Percentiles rank a stretch among this genome's conserved stretches.
phyloP scores from a whole-genome alignment of 768 basidiomycete genomes.

The Calvatia gigantea region DNA sequence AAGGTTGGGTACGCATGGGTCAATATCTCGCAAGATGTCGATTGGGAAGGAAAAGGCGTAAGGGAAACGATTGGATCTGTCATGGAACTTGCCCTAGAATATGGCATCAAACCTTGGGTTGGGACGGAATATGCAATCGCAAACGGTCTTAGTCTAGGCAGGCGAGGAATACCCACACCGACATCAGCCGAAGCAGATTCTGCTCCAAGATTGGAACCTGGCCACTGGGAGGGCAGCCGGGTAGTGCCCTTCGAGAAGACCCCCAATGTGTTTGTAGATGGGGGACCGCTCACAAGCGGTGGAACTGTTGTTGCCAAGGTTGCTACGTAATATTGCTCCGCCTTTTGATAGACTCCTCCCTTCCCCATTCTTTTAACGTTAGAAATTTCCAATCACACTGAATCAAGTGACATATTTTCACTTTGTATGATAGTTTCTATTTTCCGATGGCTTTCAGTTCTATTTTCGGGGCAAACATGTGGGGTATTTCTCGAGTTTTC shows the following conservation, averaged over 20 bases:
- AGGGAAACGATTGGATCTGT: slow-evolving; percentile 43
- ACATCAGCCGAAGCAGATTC: neutral
- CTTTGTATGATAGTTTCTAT: slow-evolving; percentile 4
- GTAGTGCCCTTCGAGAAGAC: slow-evolving; percentile 54
- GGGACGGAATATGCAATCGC: slow-evolving; percentile 1
- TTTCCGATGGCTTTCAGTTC: neutral
- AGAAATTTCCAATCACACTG: neutral
- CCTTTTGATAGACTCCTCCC: neutral
- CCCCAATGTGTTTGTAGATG: slow-evolving; percentile 45
- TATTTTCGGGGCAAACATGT: neutral
- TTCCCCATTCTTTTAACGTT: slow-evolving; percentile 4
- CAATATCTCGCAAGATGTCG: slow-evolving; percentile 74
- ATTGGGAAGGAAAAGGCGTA: slow-evolving; percentile 79
- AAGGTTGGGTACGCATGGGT: slow-evolving; percentile 80
- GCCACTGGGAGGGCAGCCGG: slow-evolving; percentile 20
- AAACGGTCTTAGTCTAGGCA: neutral
- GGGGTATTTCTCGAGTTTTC: neutral
- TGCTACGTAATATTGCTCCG: slow-evolving; percentile 25
- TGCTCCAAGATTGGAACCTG: slow-evolving; percentile 7
- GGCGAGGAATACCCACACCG: neutral
- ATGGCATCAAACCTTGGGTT: slow-evolving; percentile 43
- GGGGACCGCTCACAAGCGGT: slow-evolving; percentile 35
- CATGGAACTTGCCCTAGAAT: slow-evolving; percentile 37
- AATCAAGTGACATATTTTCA: neutral
- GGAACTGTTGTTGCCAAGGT: slow-evolving; percentile 43